Evolutionary conservation across 2,329 filamentous ascomycete genomes (phyloP).

Genomic region (Aspergillus sp.): DNA sequence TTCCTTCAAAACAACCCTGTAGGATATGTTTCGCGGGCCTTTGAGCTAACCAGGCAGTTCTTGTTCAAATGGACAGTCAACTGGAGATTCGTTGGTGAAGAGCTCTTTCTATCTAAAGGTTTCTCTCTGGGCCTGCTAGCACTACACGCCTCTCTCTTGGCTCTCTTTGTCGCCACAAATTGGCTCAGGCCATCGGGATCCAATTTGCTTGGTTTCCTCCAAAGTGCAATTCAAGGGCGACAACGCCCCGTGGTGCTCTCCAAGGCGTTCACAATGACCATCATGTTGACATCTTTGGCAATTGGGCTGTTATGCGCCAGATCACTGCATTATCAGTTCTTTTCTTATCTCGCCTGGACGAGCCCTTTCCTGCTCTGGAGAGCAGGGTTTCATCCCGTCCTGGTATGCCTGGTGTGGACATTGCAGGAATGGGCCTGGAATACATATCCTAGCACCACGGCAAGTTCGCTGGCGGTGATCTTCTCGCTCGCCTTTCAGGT

Average conservation of each 20-base stretch:
- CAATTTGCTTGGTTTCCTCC: constrained; percentile 48
- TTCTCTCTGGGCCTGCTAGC: constrained; percentile 63
- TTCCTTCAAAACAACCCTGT: constrained; percentile 57
- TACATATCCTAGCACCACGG: constrained; percentile 70
- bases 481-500: constrained; percentile 61
- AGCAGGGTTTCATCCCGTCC: constrained; percentile 57
- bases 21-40: constrained; percentile 73
- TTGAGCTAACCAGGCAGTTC: constrained; percentile 85
- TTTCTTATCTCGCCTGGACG: constrained; percentile 81
- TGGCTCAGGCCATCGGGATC: constrained; percentile 66
- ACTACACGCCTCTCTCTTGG: constrained; percentile 58
- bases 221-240: constrained; percentile 45
- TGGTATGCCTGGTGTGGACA: constrained; percentile 63
- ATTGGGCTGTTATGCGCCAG: constrained; percentile 79
- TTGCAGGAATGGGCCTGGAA: constrained; percentile 93
- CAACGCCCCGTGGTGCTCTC: constrained; percentile 53
- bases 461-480: constrained; percentile 62
- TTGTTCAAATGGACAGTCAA: constrained; percentile 99
- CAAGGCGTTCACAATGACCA: constrained; percentile 65
- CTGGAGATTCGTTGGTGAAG: constrained; percentile 89
- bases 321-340: constrained; percentile 92
- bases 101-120: constrained; percentile 60
- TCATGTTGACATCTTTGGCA: constrained; percentile 65
- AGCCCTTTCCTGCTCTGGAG: constrained; percentile 83
- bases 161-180: constrained; percentile 55